Evolutionary conservation across 306 rosid species (phyloP).

Genomic region (Dryas drummondii): DNA sequence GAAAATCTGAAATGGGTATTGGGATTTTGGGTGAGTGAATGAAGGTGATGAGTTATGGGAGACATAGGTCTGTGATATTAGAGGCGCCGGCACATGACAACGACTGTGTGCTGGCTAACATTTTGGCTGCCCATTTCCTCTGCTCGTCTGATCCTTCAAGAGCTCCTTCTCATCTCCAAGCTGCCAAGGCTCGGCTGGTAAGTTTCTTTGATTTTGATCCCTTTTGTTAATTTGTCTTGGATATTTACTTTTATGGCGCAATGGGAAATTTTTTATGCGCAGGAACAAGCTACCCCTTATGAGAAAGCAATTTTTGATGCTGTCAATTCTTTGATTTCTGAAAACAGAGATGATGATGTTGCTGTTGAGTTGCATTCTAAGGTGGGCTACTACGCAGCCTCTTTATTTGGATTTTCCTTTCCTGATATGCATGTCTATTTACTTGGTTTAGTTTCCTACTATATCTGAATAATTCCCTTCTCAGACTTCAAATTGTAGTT

Average conservation of each 20-base stretch:
- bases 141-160: slow-evolving; percentile 49
- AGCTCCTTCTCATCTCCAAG: slow-evolving; percentile 46
- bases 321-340: slow-evolving; percentile 58
- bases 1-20: slow-evolving; percentile 27
- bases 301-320: slow-evolving; percentile 70
- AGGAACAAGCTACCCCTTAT: slow-evolving; percentile 81
- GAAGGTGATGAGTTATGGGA: slow-evolving; percentile 72
- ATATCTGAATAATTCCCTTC: neutral
- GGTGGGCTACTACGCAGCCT: slow-evolving; percentile 31
- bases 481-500: neutral
- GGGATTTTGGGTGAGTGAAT: slow-evolving; percentile 16
- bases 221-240: neutral
- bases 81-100: slow-evolving; percentile 62
- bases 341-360: slow-evolving; percentile 66
- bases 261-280: neutral
- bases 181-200: slow-evolving; percentile 67
- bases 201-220: slow-evolving; percentile 7
- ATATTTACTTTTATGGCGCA: neutral
- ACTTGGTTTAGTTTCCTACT: neutral
- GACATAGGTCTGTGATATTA: slow-evolving; percentile 72
- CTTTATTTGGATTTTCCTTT: slow-evolving; percentile 1
- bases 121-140: slow-evolving; percentile 60
- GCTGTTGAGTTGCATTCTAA: slow-evolving; percentile 63
- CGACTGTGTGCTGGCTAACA: slow-evolving; percentile 77
- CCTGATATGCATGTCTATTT: neutral